Conservation (phyloP, 2,329 filamentous ascomycete genomes). For the Moelleriella libera region DNA sequence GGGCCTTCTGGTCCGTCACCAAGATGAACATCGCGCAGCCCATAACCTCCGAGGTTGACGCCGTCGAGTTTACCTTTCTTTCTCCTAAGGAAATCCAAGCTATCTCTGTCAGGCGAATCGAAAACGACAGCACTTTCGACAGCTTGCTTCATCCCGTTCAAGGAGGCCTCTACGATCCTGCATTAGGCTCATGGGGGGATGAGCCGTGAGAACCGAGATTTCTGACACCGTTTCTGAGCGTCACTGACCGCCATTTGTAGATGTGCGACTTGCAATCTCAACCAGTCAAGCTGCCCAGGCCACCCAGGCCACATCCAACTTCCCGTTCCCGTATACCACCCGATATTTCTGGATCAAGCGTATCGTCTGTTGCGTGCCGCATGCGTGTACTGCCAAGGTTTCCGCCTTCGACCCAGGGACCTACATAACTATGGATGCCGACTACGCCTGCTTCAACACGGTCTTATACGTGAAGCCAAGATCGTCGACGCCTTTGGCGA, state of each 20-base stretch:
- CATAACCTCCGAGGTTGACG: conserved; percentile 67
- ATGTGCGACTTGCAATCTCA: conserved; percentile 85
- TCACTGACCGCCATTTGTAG: conserved; percentile 25
- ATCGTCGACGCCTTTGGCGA: conserved; percentile 39
- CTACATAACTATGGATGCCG: conserved; percentile 74
- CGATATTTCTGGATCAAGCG: conserved; percentile 90
- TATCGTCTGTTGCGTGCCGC: conserved; percentile 73
- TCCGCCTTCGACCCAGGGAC: conserved; percentile 64
- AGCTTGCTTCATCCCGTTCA: conserved; percentile 77
- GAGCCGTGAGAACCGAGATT: conserved; percentile 42
- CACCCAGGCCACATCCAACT: conserved; percentile 94
- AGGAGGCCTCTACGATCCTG: conserved; percentile 83
- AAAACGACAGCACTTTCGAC: conserved; percentile 90
- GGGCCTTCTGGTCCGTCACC: background rate
- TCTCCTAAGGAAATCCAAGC: conserved; percentile 69
- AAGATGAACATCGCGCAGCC: conserved; percentile 65
- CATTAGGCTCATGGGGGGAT: conserved; percentile 80
- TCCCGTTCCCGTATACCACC: conserved; percentile 85
- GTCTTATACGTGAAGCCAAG: conserved; percentile 57
- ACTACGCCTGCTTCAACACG: conserved; percentile 72
- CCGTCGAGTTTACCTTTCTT: conserved; percentile 82
- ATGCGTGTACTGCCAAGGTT: conserved; percentile 80
- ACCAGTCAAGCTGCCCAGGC: conserved; percentile 70
- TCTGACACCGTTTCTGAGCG: background rate
- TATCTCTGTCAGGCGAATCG: conserved; percentile 86